These are phyloP conservation scores for Herpetomonas tarakana DNA, from an alignment of 208 protist species.

Conservation along the genomic window DNA sequence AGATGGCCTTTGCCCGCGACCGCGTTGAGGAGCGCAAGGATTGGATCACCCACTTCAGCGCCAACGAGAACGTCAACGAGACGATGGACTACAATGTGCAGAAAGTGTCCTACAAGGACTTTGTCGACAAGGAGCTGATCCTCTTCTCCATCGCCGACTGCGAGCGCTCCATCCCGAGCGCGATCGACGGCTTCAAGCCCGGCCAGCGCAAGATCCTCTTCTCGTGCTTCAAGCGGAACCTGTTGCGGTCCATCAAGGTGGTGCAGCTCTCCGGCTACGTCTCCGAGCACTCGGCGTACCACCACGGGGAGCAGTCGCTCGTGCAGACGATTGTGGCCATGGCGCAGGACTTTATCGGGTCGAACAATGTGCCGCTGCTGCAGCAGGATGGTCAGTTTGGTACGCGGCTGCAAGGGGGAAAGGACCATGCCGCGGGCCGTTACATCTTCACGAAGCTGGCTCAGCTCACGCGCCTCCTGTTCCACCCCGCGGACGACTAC, in stretches of 20 bases:
- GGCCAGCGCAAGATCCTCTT: constrained; percentile 99
- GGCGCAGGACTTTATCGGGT: constrained; percentile 98
- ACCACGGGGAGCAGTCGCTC: constrained; percentile 99
- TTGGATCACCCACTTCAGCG: constrained; percentile 95
- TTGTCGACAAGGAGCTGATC: constrained; percentile 99
- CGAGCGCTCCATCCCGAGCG: constrained; percentile 92
- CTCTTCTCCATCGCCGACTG: constrained; percentile 98
- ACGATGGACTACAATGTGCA: constrained; percentile 91
- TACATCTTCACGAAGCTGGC: constrained; percentile 99
- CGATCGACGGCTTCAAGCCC: constrained; percentile 99
- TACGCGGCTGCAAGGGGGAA: constrained; percentile 97
- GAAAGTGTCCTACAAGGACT: constrained; percentile 93
- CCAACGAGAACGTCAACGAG: constrained; percentile 79
- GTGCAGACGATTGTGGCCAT: constrained; percentile 98
- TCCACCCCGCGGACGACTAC: constrained; percentile 97
- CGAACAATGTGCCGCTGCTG: constrained; percentile 99
- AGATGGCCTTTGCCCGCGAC: constrained; percentile 99
- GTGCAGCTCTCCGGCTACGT: constrained; percentile 99
- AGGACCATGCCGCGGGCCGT: constrained; percentile 97
- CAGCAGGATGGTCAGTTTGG: constrained; percentile 99
- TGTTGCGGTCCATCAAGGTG: constrained; percentile 99
- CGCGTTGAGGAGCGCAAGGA: constrained; percentile 97
- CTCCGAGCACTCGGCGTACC: constrained; percentile 99
- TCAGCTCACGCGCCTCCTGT: constrained; percentile 93
- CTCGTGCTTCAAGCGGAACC: constrained; percentile 99